Base-by-base conservation (phyloP, 1,284 basidiomycete genomes). In the Bondarzewia mesenterica region DNA sequence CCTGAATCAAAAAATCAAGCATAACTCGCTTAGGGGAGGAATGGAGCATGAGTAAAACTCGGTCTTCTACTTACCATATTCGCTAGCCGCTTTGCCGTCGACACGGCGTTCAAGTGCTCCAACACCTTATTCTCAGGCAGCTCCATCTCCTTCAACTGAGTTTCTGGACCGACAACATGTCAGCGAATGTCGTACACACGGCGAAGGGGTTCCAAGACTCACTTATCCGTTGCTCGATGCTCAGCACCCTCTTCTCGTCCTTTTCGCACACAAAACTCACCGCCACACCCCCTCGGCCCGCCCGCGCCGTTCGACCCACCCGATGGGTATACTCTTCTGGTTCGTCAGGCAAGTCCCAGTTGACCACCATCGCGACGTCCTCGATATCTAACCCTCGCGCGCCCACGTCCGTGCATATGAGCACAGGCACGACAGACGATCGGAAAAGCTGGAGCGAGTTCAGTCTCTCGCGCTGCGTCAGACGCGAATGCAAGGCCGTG, bases 371-470 rank as follows among this genome's bases (percentile, higher is more conserved):
- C 18, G 90, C 91, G 16, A 98, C 93, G 58, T 95, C 91, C 52
- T 90, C 90, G 50, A 98, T 95, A 69, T 98, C 94, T 53, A 98
- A 70, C 44, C 94, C 94, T 61, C 94, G 82, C 32, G 89, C 89
- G 7, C 93, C 95, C 22, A 99, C 93, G 63, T 97, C 95, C 2
- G 95, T 98, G 21, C 89, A 93, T 45, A 99, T 78, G 25, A 99
- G 74, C 40, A 99, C 86, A 2, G 93, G 93, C 29, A 98, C 85
- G 47, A 94, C 81, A 26, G 78, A 83, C 0, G 90, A 82, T 48
- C 92, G 81, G 70, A 99, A 99, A n/a, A 89, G 69, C 4, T 84
- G 81, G 15, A 99, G 72, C 5, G 91, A 92, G 2, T 78, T 74
- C 40, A 98, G 69, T 15, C 96, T 80, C 58, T 94, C 88, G 35